Conservation (phyloP, 139 green algal species). For the Eudorina sp. region DNA sequence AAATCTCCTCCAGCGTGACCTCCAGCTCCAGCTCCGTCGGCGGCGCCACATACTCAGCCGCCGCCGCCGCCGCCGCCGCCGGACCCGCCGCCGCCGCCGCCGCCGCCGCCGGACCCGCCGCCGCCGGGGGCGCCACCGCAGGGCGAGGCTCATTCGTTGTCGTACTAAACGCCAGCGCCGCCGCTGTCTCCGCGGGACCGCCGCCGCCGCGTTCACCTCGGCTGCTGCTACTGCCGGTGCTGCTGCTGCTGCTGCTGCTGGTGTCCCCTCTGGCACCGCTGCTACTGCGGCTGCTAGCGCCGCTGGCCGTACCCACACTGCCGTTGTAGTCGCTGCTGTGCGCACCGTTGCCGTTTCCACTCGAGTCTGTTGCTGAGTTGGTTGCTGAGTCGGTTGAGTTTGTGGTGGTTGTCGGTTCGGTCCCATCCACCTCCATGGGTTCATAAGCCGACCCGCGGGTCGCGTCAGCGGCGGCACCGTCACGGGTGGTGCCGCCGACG, state of each 20-base stretch:
- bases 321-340: too few species aligned
- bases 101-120: not conserved
- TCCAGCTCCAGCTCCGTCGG: slow-evolving; percentile 37
- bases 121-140: not conserved
- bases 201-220: too few species aligned
- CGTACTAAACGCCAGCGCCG: not conserved
- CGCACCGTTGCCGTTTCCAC: too few species aligned
- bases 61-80: not conserved
- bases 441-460: not conserved
- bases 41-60: not conserved
- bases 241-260: not conserved
- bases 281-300: not conserved
- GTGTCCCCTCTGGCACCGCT: not conserved
- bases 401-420: not conserved
- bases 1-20: slow-evolving; percentile 46
- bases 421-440: not conserved
- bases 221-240: not conserved
- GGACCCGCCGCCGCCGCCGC: not conserved
- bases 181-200: not conserved
- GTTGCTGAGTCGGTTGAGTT: not conserved
- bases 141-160: too few species aligned
- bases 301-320: not conserved
- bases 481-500: not conserved
- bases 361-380: too few species aligned
- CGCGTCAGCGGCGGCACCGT: not conserved